Evolutionary conservation across 2,329 filamentous ascomycete genomes (phyloP).

Genomic region (Penicillium sp.): DNA sequence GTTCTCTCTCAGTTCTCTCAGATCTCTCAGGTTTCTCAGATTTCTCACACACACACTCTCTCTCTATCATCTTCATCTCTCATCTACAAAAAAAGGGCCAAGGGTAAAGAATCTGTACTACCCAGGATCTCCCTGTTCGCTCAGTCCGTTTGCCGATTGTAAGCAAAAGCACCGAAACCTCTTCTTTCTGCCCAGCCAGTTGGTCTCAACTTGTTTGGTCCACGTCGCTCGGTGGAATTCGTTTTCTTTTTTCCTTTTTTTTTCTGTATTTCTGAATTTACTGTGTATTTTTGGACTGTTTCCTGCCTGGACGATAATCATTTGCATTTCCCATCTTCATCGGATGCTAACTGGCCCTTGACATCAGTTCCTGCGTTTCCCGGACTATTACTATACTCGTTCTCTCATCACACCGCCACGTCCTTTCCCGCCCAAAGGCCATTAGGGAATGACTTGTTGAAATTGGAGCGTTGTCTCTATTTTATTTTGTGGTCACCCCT

Average conservation of each 20-base stretch:
- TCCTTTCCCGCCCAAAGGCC: conserved; percentile 14
- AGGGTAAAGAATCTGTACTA: not conserved
- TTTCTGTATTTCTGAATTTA: not conserved
- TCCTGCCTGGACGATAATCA: not conserved
- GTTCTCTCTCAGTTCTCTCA: not conserved
- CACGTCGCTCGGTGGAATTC: conserved; percentile 12
- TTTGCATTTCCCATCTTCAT: conserved; percentile 1
- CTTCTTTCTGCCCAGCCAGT: conserved; percentile 24
- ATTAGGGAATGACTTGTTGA: conserved; percentile 5
- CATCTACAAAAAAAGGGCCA: not conserved
- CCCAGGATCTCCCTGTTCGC: conserved; percentile 17
- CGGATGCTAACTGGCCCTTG: conserved; percentile 8
- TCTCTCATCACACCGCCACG: conserved; percentile 20
- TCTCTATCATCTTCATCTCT: not conserved
- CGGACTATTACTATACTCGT: not conserved
- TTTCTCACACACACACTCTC: not conserved
- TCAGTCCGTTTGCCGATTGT: conserved; percentile 24
- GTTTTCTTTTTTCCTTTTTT: conserved; percentile 9
- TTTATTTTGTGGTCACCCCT: conserved; percentile 4
- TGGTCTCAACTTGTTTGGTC: conserved; percentile 17
- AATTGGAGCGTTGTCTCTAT: conserved; percentile 8
- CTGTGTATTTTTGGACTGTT: not conserved
- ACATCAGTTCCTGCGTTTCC: conserved; percentile 9
- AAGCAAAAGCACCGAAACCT: not conserved
- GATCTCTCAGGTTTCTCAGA: not conserved